Evolutionary conservation across 768 basidiomycete species (phyloP).

Genomic region (Lactarius sp.): DNA sequence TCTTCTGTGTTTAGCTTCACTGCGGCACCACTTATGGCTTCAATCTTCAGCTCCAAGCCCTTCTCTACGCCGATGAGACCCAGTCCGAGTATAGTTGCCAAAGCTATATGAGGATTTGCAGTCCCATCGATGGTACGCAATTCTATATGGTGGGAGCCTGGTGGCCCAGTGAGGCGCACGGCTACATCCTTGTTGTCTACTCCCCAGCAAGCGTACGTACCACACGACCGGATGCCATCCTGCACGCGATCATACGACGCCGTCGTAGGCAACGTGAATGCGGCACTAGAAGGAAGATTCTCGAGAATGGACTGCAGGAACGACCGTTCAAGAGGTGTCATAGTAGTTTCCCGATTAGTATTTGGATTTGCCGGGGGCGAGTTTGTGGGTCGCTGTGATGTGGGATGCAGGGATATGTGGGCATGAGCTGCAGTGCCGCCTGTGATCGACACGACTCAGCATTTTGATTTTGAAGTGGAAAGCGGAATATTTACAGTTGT

Average conservation of each 20-base stretch:
- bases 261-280: constrained; percentile 52
- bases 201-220: constrained; percentile 67
- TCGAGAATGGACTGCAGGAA: constrained; percentile 58
- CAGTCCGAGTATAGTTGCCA: constrained; percentile 51
- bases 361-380: constrained; percentile 12
- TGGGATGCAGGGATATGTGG: constrained; percentile 59
- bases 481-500: constrained; percentile 34
- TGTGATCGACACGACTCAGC: constrained; percentile 7
- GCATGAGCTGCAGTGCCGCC: constrained; percentile 57
- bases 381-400: constrained; percentile 22
- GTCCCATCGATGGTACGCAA: constrained; percentile 58
- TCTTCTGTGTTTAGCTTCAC: constrained; percentile 44
- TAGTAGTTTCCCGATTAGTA: constrained; percentile 27
- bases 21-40: constrained; percentile 37
- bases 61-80: constrained; percentile 49
- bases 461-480: neutral
- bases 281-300: constrained; percentile 54
- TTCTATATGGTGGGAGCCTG: constrained; percentile 59
- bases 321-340: constrained; percentile 45
- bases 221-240: constrained; percentile 68
- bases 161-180: constrained; percentile 48
- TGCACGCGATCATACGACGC: constrained; percentile 60
- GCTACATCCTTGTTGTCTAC: constrained; percentile 64
- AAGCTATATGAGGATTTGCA: constrained; percentile 54
- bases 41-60: constrained; percentile 34